phyloP scores from a whole-genome alignment of 352 stramenopile species.

The Globisporangium perplexum region DNA sequence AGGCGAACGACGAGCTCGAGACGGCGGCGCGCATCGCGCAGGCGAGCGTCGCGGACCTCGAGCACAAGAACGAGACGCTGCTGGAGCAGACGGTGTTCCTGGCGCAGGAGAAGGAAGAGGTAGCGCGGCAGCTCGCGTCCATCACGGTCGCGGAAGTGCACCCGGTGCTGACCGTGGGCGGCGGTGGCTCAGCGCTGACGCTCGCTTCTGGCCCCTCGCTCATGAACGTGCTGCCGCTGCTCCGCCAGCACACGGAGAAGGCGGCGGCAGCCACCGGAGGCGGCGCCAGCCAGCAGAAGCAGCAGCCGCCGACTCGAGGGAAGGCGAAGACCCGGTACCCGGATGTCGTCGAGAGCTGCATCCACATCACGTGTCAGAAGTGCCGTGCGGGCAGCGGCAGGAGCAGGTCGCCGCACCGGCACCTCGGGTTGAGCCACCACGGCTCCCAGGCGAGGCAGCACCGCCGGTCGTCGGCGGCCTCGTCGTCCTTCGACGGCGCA shows the following conservation, averaged over 20 bases:
- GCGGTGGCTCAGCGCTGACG: background rate
- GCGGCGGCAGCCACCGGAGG: background rate
- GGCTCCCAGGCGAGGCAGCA: background rate
- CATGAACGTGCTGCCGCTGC: constrained; percentile 2
- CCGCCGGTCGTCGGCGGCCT: background rate
- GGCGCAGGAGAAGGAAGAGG: constrained; percentile 58
- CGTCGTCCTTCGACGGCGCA: background rate
- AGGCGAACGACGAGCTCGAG: constrained; percentile 69
- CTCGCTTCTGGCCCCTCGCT: background rate
- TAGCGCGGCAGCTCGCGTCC: constrained; percentile 21
- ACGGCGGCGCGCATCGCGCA: constrained; percentile 52
- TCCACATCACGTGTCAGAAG: constrained; percentile 59
- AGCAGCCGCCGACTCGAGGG: constrained; percentile 11
- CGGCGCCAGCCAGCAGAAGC: background rate
- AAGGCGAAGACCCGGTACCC: constrained; percentile 27
- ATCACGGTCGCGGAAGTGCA: constrained; percentile 31
- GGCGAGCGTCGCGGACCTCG: constrained; percentile 52
- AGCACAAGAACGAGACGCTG: constrained; percentile 46
- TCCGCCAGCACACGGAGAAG: background rate
- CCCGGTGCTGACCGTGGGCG: constrained; percentile 3
- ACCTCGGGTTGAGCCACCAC: background rate
- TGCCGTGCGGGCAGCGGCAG: constrained; percentile 24
- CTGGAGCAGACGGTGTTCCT: constrained; percentile 70
- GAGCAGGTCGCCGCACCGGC: constrained; percentile 6
- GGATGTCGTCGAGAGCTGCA: constrained; percentile 63